Conservation (phyloP, 208 protist species). For the Leishmania gerbilli region DNA sequence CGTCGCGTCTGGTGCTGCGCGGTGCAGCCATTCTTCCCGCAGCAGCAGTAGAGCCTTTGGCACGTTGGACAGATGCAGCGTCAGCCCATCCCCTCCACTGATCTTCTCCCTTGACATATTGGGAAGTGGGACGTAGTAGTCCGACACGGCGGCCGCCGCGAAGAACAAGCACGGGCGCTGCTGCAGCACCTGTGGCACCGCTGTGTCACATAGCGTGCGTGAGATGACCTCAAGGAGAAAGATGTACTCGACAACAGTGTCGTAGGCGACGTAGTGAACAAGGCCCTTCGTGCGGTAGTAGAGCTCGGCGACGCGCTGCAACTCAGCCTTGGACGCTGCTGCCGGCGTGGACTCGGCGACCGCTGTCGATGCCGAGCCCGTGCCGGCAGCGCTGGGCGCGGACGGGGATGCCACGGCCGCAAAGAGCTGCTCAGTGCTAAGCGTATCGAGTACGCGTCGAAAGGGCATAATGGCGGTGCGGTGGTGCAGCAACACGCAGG, state of each 20-base stretch:
- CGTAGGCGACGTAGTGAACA: slow-evolving; percentile 61
- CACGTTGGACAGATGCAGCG: slow-evolving; percentile 64
- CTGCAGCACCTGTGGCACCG: slow-evolving; percentile 19
- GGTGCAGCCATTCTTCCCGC: slow-evolving; percentile 56
- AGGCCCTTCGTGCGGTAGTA: slow-evolving; percentile 43
- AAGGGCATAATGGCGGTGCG: slow-evolving; percentile 58
- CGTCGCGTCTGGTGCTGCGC: slow-evolving; percentile 12
- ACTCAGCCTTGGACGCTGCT: slow-evolving; percentile 5
- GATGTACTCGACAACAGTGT: slow-evolving; percentile 82
- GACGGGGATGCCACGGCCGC: slow-evolving; percentile 3
- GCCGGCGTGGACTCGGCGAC: neutral
- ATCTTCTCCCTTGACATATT: slow-evolving; percentile 73
- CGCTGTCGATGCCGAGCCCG: neutral
- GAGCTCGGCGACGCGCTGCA: slow-evolving; percentile 19
- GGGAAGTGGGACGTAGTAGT: slow-evolving; percentile 77
- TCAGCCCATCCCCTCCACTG: slow-evolving; percentile 72
- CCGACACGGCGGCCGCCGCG: slow-evolving; percentile 78
- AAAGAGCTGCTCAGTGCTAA: slow-evolving; percentile 61
- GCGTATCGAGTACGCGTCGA: slow-evolving; percentile 46
- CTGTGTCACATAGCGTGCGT: slow-evolving; percentile 33
- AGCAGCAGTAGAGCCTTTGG: slow-evolving; percentile 72
- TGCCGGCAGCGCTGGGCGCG: neutral
- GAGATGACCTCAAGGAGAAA: slow-evolving; percentile 63
- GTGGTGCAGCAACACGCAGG: slow-evolving; percentile 74
- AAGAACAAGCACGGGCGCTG: slow-evolving; percentile 68